Evolutionary conservation across 1,284 basidiomycete genomes (phyloP).

Genomic region (Trichosporon sp.): DNA sequence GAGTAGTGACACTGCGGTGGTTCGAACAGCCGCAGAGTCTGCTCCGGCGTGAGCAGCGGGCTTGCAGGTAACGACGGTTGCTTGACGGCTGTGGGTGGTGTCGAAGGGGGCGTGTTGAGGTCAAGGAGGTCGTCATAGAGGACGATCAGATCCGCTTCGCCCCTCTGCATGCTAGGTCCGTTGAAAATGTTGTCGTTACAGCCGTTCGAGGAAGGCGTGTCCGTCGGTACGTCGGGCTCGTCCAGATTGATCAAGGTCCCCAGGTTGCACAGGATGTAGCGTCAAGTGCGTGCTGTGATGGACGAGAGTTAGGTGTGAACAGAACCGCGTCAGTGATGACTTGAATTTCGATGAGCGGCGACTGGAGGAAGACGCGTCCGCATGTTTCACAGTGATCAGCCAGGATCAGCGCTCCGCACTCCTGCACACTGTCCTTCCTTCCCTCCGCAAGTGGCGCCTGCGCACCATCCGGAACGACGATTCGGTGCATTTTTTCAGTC

Average conservation of each 20-base stretch:
- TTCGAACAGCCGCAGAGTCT: conserved; percentile 1
- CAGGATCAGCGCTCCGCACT: conserved; percentile 7
- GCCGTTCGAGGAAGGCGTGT: background rate
- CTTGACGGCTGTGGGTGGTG: background rate
- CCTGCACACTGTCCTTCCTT: background rate
- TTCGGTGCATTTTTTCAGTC: conserved; percentile 13
- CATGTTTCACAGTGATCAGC: conserved; percentile 3
- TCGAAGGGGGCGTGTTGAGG: background rate
- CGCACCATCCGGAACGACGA: background rate
- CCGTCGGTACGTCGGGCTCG: background rate
- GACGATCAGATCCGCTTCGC: conserved; percentile 6
- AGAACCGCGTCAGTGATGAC: background rate
- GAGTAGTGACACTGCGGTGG: background rate
- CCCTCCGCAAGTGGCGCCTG: background rate
- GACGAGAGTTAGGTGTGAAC: background rate
- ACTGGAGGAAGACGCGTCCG: conserved; percentile 2
- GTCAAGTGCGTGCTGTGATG: background rate
- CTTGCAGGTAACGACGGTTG: background rate
- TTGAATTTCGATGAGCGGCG: background rate
- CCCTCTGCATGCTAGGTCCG: background rate
- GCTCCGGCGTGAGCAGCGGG: background rate
- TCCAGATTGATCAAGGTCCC: background rate
- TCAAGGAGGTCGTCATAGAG: conserved; percentile 7
- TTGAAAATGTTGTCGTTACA: background rate
- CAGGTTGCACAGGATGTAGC: background rate